Evolutionary conservation across 176 grass and related monocot species (phyloP), one percentile per base, ranked within the genome.

Genomic region (Avena insularis): DNA sequence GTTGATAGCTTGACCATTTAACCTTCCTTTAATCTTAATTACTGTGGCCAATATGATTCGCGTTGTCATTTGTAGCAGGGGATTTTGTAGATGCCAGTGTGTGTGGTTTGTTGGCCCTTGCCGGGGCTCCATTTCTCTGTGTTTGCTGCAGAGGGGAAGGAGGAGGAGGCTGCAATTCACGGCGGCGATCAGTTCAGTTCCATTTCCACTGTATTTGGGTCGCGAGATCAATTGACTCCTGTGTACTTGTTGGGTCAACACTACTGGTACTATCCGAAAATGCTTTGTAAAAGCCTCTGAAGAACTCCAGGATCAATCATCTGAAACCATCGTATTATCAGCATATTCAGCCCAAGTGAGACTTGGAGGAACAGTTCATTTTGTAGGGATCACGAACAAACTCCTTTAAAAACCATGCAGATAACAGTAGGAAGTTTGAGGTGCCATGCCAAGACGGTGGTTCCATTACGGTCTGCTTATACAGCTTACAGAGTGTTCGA

Each of bases 401-500:
- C 25, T 10, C 29, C 0, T 78, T 4, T 0, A 38, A 57, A 47
- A 47, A 47, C 15, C 15, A 70, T 12, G 3, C 1, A 3, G n/a
- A 20, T 9, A 54, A 19, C 23, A 54, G 48, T 57, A 57, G 16
- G 4, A n/a, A 31, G 38, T 6, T 74, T 4, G 4, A 0, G 9
- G 11, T n/a, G 4, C 6, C 3, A 54, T n/a, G 4, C 6, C 3
- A 54, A 56, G 33, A 9, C 66, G 36, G 33, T 9, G 6, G 46
- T 29, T 4, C 81, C 46, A 3, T 2, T 12, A 65, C 12, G 9
- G 64, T 6, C 19, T 12, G 71, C 33, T 35, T 35, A 35, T 35
- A 35, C 33, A 35, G 33, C 73, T 73, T 16, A 77, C 66, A 93
- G 77, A 1, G 16, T 53, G 84, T 84, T 94, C 29, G 79, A 17